A percentile compares a stretch with the other conserved stretches of the same genome.
phyloP scores from a whole-genome alignment of 2,329 filamentous ascomycete genomes.

The Trichophyton rubrum region DNA sequence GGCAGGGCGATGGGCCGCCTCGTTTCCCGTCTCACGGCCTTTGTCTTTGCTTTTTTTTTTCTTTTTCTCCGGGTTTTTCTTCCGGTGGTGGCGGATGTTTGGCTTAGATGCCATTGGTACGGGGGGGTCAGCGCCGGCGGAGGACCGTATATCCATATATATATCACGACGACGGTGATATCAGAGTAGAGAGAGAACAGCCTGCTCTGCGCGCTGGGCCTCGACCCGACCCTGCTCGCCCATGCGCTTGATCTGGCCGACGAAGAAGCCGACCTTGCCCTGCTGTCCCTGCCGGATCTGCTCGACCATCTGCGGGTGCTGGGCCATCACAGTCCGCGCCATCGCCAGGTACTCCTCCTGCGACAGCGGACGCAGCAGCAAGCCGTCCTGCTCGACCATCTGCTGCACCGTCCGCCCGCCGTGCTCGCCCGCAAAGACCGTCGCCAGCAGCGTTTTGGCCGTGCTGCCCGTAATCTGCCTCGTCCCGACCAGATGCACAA shows the following conservation, averaged over 20 bases:
- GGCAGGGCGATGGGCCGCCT: neutral
- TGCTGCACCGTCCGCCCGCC: constrained; percentile 32
- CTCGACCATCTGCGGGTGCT: constrained; percentile 46
- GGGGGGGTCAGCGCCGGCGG: too few species aligned
- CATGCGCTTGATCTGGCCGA: constrained; percentile 55
- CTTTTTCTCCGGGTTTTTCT: too few species aligned
- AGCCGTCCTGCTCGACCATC: constrained; percentile 45
- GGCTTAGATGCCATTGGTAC: too few species aligned
- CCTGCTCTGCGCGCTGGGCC: constrained; percentile 44
- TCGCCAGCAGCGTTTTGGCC: constrained; percentile 47
- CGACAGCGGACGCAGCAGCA: constrained; percentile 44
- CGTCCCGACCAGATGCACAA: constrained; percentile 34
- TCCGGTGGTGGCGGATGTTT: too few species aligned
- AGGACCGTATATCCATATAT: too few species aligned
- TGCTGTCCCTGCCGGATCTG: constrained; percentile 49
- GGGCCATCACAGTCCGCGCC: constrained; percentile 41
- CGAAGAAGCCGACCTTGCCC: constrained; percentile 56
- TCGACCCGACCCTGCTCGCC: constrained; percentile 51
- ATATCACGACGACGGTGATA: neutral
- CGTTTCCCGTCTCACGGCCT: neutral
- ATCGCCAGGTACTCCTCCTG: constrained; percentile 44
- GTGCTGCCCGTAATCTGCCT: constrained; percentile 42
- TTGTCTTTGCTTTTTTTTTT: neutral
- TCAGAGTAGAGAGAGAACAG: constrained; percentile 36
- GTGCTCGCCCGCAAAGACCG: constrained; percentile 41